phyloP scores from a whole-genome alignment of 2,329 filamentous ascomycete species.

The Aspergillus pseudoviridinutans region DNA sequence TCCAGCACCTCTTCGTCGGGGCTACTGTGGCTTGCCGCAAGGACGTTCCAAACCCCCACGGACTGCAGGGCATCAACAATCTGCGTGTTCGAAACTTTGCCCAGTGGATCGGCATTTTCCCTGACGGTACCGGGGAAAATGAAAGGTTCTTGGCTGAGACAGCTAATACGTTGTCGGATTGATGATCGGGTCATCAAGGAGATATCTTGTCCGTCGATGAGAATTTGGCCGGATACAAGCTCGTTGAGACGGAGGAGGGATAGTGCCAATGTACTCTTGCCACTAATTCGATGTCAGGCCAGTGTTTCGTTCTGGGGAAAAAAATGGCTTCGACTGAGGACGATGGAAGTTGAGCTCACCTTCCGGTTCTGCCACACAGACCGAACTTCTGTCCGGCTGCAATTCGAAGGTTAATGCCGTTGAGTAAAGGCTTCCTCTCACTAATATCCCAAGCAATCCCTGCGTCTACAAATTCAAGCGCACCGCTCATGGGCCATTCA shows the following conservation, averaged over 20 bases:
- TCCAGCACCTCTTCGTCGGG: background rate
- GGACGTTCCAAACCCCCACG: slow-evolving; percentile 19
- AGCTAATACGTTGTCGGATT: slow-evolving; percentile 16
- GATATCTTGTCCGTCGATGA: slow-evolving; percentile 24
- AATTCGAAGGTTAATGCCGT: slow-evolving; percentile 23
- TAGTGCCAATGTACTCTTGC: slow-evolving; percentile 5
- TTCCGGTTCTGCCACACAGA: slow-evolving; percentile 33
- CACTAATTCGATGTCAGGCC: background rate
- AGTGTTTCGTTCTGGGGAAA: slow-evolving; percentile 6
- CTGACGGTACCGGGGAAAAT: slow-evolving; percentile 13
- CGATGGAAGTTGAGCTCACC: slow-evolving; percentile 8
- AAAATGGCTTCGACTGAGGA: too few relatives aligned
- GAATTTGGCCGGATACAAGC: slow-evolving; percentile 19
- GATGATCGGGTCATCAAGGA: slow-evolving; percentile 8
- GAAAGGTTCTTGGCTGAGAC: slow-evolving; percentile 25
- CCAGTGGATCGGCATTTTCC: slow-evolving; percentile 27
- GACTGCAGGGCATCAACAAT: slow-evolving; percentile 20
- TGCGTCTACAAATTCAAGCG: slow-evolving; percentile 16
- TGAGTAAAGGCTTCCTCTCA: slow-evolving; percentile 17
- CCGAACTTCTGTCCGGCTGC: slow-evolving; percentile 29
- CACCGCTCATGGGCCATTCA: slow-evolving; percentile 21
- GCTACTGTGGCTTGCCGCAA: background rate
- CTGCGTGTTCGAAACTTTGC: slow-evolving; percentile 10
- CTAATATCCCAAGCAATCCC: slow-evolving; percentile 14
- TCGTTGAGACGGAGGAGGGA: slow-evolving; percentile 26